Evolutionary conservation across 1,139 yeast species (phyloP).

Genomic region (Yamadazyma sp.): DNA sequence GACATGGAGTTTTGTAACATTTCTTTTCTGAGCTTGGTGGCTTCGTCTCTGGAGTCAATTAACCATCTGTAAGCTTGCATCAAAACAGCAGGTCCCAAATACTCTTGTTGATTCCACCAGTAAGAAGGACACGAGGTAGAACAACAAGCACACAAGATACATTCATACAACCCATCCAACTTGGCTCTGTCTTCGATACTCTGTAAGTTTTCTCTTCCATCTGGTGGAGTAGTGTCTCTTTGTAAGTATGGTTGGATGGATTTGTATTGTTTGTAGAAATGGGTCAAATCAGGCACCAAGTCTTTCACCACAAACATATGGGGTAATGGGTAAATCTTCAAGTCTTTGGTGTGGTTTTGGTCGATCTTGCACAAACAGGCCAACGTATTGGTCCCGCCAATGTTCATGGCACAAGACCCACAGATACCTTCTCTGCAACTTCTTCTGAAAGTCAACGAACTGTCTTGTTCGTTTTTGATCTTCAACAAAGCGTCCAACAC

Average conservation of each 20-base stretch:
- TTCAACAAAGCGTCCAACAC: slow-evolving; percentile 91
- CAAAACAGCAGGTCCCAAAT: slow-evolving; percentile 96
- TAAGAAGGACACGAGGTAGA: slow-evolving; percentile 98
- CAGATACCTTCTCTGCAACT: slow-evolving; percentile 99
- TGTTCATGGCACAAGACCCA: slow-evolving; percentile 99
- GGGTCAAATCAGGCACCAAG: slow-evolving; percentile 95
- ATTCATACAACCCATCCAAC: slow-evolving; percentile 95
- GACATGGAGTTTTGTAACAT: slow-evolving; percentile 97
- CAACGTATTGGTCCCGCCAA: slow-evolving; percentile 94
- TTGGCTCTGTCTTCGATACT: slow-evolving; percentile 92
- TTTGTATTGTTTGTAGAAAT: slow-evolving; percentile 97
- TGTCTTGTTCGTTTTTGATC: slow-evolving; percentile 94
- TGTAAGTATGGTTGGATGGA: slow-evolving; percentile 96
- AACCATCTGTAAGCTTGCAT: slow-evolving; percentile 99
- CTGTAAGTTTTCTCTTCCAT: slow-evolving; percentile 93
- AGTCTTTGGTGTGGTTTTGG: slow-evolving; percentile 67
- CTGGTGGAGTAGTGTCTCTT: slow-evolving; percentile 76
- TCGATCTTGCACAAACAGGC: slow-evolving; percentile 97
- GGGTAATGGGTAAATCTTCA: slow-evolving; percentile 94
- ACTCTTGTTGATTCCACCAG: slow-evolving; percentile 99
- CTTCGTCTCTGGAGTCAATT: slow-evolving; percentile 95
- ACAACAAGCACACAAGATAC: slow-evolving; percentile 98
- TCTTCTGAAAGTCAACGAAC: slow-evolving; percentile 94
- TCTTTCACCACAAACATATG: slow-evolving; percentile 98
- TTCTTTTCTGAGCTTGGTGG: slow-evolving; percentile 75